Evolutionary conservation across 164 flowering plant species (phyloP), one percentile per base, ranked within the genome.

Genomic region (Warburgia ugandensis): DNA sequence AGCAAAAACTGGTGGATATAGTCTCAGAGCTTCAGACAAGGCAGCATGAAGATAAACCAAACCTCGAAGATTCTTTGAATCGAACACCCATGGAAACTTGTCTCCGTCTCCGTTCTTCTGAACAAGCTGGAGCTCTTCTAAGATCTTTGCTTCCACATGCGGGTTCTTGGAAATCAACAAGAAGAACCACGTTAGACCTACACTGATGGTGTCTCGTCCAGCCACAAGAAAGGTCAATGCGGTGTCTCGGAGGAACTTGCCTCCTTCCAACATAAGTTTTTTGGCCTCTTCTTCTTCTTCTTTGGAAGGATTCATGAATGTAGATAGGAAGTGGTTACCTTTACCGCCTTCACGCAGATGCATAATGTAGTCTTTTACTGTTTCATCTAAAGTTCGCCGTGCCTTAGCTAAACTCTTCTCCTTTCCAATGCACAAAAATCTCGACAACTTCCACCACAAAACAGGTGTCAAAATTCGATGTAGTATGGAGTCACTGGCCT

Each of bases 111-210:
- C 50, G 0, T 33, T 26, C 45, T 60, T 45, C 1, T 60, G 1
- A 5, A 20, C 48, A 12, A 27, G 16, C 29, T n/a, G 5, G 1
- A 66, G 16, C 29, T 73, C 80, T 41, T 73, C 68, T 21, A 35
- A 35, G 28, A 77, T 61, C 55, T 67, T 73, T 30, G 41, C 30
- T 53, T 63, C 73, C 0, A 60, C 68, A 0, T 1, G 17, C 1
- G 80, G 77, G 53, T 75, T 58, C 5, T 47, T 66, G 4, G 68
- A 45, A 8, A 80, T 48, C n/a, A 65, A 52, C 67, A 65, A 67
- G 42, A 77, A 66, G 38, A 80, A 69, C 86, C 80, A 80, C 23
- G 71, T 50, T 29, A 77, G 72, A 13, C 63, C 66, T 1, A 67
- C 4, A 10, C 68, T 58, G 4, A 65, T 51, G 3, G 77, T 68